Base-by-base conservation (phyloP, 805 yeast genomes). In the Teunomyces cretensis region DNA sequence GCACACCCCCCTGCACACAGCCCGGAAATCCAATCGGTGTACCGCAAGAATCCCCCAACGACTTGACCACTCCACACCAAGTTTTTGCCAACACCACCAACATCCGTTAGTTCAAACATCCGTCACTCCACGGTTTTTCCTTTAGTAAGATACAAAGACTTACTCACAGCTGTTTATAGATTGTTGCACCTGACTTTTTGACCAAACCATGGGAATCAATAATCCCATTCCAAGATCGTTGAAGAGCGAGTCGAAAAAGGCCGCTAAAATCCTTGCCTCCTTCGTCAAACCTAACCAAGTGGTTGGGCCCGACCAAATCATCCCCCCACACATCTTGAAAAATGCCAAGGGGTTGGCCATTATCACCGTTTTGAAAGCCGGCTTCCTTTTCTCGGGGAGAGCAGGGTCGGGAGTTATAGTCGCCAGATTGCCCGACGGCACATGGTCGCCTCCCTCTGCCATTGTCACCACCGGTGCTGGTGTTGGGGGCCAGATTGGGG, bases 371-470 rank as follows among this genome's bases (percentile, higher is more conserved):
- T 73, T 92, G 46, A 92, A 94, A 64, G 99, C 98, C 3, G 99
- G 99, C 2, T 92, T 92, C 64, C 72, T 92, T 45, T 92, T 92
- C 64, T 88, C 96, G 2, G 99, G 98, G 24, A 80, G 99, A 63
- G 98, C 97, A 0, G 99, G 99, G 19, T 88, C 96, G 1, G 99
- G 99, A 52, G 88, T 92, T 30, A 86, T 92, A 49, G 95, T 92
- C 19, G 96, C 97, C 4, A 74, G 97, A 48, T 75, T 94, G 41
- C 95, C 95, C 2, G 98, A 94, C 66, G 98, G 97, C 0, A 68
- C 86, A 0, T 92, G 99, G 99, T 90, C 97, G 11, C 96, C 97
- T 2, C 99, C 99, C 1, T 84, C 96, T 2, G 99, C 97, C 8
- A 85, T 94, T 53, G 84, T 82, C 43, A 88, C 97, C 16, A 98